Evolutionary conservation across 116 monocot genomes (phyloP).

Genomic region (Phalaenopsis hybrid): DNA sequence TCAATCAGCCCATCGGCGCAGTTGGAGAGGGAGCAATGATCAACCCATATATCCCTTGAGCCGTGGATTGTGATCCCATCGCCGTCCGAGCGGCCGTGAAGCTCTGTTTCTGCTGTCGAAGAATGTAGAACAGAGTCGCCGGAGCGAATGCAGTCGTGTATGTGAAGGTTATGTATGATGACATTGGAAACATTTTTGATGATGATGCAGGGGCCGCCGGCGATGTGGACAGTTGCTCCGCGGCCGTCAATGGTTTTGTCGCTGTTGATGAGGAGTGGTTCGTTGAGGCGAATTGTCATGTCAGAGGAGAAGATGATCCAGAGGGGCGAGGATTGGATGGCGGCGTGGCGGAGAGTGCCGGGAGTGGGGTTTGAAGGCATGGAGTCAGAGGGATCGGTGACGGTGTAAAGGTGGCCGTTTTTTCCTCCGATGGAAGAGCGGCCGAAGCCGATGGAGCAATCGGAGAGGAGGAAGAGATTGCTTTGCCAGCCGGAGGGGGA

Average conservation of each 20-base stretch:
- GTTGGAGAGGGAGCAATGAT: slow-evolving; percentile 30
- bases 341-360: slow-evolving; percentile 51
- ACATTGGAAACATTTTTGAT: slow-evolving; percentile 74
- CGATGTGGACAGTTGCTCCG: slow-evolving; percentile 68
- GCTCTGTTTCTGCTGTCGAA: slow-evolving; percentile 59
- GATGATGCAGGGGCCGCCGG: slow-evolving; percentile 76
- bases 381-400: slow-evolving; percentile 66
- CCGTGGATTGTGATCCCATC: slow-evolving; percentile 74
- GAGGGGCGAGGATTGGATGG: slow-evolving; percentile 75
- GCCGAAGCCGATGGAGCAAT: slow-evolving; percentile 86
- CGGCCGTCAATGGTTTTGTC: slow-evolving; percentile 94
- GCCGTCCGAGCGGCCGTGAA: slow-evolving; percentile 54
- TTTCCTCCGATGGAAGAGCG: slow-evolving; percentile 60
- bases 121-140: slow-evolving; percentile 59
- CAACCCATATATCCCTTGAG: slow-evolving; percentile 60
- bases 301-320: slow-evolving; percentile 83
- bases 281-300: slow-evolving; percentile 63
- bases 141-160: slow-evolving; percentile 74
- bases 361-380: slow-evolving; percentile 54
- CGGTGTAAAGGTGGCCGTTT: slow-evolving; percentile 44
- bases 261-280: slow-evolving; percentile 80
- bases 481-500: slow-evolving; percentile 46
- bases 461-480: slow-evolving; percentile 67
- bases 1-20: slow-evolving; percentile 29
- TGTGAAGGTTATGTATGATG: slow-evolving; percentile 71